Conservation (phyloP, 495 filamentous ascomycete genomes). For the Hypoxylon fuscum region DNA sequence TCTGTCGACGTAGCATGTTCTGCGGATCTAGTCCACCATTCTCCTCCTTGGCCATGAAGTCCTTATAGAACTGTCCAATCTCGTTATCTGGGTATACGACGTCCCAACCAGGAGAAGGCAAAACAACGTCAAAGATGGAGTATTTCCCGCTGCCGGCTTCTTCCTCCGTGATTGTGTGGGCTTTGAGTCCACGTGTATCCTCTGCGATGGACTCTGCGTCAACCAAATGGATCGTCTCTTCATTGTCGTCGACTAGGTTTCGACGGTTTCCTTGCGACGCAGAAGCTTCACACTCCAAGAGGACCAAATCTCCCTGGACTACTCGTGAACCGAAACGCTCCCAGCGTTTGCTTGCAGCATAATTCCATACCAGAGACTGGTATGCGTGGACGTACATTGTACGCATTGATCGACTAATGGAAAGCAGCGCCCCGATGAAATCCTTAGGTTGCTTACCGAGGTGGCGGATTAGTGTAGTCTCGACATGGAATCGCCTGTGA, state of each 20-base stretch:
- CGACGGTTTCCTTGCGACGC: slow-evolving; percentile 28
- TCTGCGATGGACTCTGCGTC: slow-evolving; percentile 71
- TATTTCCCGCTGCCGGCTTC: slow-evolving; percentile 84
- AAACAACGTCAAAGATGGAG: slow-evolving; percentile 87
- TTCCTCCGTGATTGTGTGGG: slow-evolving; percentile 75
- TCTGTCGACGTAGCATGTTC: slow-evolving; percentile 85
- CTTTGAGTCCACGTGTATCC: slow-evolving; percentile 73
- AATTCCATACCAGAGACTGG: slow-evolving; percentile 94
- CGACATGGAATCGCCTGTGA: slow-evolving; percentile 84
- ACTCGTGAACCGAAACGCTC: slow-evolving; percentile 72
- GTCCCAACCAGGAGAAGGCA: slow-evolving; percentile 92
- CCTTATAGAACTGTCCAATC: slow-evolving; percentile 80
- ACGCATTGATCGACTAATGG: slow-evolving; percentile 78
- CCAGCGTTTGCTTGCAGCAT: slow-evolving; percentile 80
- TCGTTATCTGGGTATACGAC: slow-evolving; percentile 84
- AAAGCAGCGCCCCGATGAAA: slow-evolving; percentile 78
- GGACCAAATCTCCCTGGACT: slow-evolving; percentile 85
- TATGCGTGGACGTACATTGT: slow-evolving; percentile 98
- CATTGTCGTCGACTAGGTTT: slow-evolving; percentile 27
- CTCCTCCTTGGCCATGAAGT: slow-evolving; percentile 80
- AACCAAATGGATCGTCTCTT: slow-evolving; percentile 63
- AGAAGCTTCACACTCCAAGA: slow-evolving; percentile 57
- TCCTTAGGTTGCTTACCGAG: slow-evolving; percentile 66
- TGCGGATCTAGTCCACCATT: slow-evolving; percentile 83
- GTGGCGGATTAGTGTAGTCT: slow-evolving; percentile 78